phyloP scores from a whole-genome alignment of 495 filamentous ascomycete genomes.

The Neurospora cerealis region DNA sequence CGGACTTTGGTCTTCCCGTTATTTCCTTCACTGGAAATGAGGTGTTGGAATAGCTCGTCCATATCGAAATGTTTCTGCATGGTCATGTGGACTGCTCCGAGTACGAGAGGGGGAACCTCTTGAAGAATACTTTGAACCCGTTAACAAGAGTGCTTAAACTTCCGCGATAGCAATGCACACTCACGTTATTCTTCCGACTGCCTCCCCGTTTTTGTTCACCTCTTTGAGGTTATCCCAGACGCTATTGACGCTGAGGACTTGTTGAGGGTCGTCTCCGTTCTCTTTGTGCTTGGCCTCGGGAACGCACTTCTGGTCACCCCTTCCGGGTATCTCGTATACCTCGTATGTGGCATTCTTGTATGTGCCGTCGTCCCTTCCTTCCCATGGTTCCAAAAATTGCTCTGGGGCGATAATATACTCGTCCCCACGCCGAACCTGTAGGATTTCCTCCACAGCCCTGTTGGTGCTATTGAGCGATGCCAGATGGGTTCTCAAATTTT shows the following conservation, averaged over 20 bases:
- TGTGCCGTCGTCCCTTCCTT: slow-evolving; percentile 14
- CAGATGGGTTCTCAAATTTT: background rate
- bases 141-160: background rate
- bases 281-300: slow-evolving; percentile 17
- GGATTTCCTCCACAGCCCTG: too few relatives aligned
- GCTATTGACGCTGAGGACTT: slow-evolving; percentile 18
- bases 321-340: slow-evolving; percentile 34
- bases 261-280: background rate
- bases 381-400: slow-evolving; percentile 3
- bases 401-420: background rate
- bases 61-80: slow-evolving; percentile 40
- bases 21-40: slow-evolving; percentile 24
- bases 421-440: too few relatives aligned
- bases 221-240: slow-evolving; percentile 32
- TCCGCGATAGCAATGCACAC: background rate
- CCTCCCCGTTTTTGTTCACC: slow-evolving; percentile 18
- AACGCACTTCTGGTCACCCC: slow-evolving; percentile 24
- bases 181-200: slow-evolving; percentile 43
- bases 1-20: slow-evolving; percentile 21
- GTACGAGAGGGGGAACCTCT: slow-evolving; percentile 41
- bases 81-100: slow-evolving; percentile 40
- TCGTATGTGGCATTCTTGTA: slow-evolving; percentile 36
- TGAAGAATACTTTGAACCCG: slow-evolving; percentile 25
- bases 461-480: background rate
- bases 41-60: slow-evolving; percentile 38